Conservation (phyloP, 2,329 filamentous ascomycete species). For the Lachnellula cervina region DNA sequence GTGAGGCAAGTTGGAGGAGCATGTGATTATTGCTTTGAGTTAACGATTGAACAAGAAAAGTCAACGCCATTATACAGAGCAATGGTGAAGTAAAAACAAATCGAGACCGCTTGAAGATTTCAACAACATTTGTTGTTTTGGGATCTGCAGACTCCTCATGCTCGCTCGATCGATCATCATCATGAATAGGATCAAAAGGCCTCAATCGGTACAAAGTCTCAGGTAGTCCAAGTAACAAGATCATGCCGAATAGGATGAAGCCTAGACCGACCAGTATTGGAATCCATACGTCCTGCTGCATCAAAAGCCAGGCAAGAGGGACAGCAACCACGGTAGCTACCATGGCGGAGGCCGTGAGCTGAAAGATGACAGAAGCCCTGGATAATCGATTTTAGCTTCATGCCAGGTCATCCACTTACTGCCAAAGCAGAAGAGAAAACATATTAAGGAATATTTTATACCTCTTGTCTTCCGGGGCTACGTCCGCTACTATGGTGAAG, state of each 20-base stretch:
- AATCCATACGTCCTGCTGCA: constrained; percentile 20
- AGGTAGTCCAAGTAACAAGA: constrained; percentile 17
- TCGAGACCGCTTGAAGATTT: constrained; percentile 7
- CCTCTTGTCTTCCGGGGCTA: constrained; percentile 31
- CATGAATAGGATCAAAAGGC: not conserved
- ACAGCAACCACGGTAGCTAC: constrained; percentile 32
- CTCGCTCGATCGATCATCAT: not conserved
- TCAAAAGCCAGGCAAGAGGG: constrained; percentile 32
- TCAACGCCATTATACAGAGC: constrained; percentile 3
- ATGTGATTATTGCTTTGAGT: constrained; percentile 25
- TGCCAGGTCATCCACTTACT: not conserved
- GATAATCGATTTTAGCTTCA: constrained; percentile 13
- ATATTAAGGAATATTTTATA: not conserved
- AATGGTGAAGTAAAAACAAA: constrained; percentile 21
- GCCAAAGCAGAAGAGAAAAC: not conserved
- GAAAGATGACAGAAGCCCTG: constrained; percentile 30
- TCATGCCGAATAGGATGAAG: constrained; percentile 1
- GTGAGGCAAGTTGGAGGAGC: constrained; percentile 48
- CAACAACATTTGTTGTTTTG: not conserved
- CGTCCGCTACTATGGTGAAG: constrained; percentile 33
- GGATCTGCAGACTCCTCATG: not conserved
- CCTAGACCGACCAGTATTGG: constrained; percentile 11
- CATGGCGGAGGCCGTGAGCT: constrained; percentile 22
- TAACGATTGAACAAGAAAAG: constrained; percentile 8
- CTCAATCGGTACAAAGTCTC: constrained; percentile 15